Evolutionary conservation across 2,329 filamentous ascomycete genomes (phyloP).

Genomic region (Beauveria pseudobassiana): DNA sequence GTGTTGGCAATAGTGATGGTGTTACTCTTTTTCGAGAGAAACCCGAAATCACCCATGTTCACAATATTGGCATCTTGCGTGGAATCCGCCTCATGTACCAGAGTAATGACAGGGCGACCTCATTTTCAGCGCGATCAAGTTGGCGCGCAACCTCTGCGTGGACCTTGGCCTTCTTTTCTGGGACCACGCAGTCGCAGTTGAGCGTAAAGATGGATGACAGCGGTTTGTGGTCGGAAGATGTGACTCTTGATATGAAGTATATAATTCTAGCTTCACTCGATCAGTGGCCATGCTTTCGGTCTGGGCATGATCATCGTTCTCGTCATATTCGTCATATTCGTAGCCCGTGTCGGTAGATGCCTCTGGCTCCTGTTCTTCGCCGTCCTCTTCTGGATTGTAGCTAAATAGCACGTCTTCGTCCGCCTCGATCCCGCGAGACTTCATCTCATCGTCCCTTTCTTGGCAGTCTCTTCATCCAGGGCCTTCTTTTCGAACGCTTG

Average conservation of each 20-base stretch:
- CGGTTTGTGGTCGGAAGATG: conserved; percentile 94
- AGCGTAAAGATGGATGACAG: conserved; percentile 75
- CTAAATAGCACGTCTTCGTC: conserved; percentile 84
- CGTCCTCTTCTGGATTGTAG: conserved; percentile 67
- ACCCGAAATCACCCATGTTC: conserved; percentile 70
- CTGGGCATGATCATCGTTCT: conserved; percentile 38
- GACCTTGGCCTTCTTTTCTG: conserved; percentile 73
- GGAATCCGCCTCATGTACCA: conserved; percentile 61
- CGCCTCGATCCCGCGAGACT: conserved; percentile 67
- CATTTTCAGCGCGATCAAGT: conserved; percentile 86
- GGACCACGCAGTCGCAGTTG: conserved; percentile 79
- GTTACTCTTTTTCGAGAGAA: conserved; percentile 56
- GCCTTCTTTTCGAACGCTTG: conserved; percentile 56
- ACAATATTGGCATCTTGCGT: conserved; percentile 48
- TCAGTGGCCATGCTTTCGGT: conserved; percentile 52
- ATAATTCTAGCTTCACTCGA: conserved; percentile 53
- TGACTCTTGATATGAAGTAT: conserved; percentile 83
- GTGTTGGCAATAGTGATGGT: conserved; percentile 87
- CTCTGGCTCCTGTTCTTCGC: conserved; percentile 18
- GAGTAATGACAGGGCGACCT: conserved; percentile 72
- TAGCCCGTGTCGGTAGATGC: conserved; percentile 26
- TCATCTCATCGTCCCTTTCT: conserved; percentile 78
- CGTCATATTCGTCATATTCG: conserved; percentile 54
- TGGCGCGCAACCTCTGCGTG: conserved; percentile 83
- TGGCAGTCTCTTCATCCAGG: conserved; percentile 58